Evolutionary conservation across 2,329 filamentous ascomycete genomes (phyloP).

Genomic region (Neonectria sp.): DNA sequence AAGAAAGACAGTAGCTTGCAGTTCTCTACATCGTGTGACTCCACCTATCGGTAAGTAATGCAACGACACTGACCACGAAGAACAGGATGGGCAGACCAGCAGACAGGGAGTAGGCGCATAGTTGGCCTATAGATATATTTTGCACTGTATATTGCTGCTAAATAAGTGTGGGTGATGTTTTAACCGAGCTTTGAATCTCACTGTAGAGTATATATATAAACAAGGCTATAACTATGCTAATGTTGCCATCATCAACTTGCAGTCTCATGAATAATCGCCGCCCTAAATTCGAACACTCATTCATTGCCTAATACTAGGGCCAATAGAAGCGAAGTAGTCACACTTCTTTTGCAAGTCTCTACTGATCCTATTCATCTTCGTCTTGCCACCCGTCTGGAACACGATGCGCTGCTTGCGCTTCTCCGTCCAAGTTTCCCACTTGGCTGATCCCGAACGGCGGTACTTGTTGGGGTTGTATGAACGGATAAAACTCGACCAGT

Average conservation of each 20-base stretch:
- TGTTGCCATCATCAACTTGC: background rate
- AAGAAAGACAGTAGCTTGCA: too few species aligned
- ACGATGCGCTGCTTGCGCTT: constrained; percentile 52
- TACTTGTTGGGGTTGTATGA: constrained; percentile 74
- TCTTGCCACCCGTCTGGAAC: constrained; percentile 57
- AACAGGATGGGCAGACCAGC: too few species aligned
- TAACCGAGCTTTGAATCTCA: too few species aligned
- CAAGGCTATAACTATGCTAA: background rate
- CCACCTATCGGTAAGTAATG: too few species aligned
- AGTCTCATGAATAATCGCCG: background rate
- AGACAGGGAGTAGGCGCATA: too few species aligned
- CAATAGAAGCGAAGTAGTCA: constrained; percentile 36
- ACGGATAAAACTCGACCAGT: constrained; percentile 82
- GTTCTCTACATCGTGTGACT: too few species aligned
- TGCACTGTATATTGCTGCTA: too few species aligned
- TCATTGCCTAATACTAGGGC: constrained; percentile 36
- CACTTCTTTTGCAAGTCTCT: constrained; percentile 47
- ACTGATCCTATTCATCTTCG: constrained; percentile 56
- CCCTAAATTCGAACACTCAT: too few species aligned
- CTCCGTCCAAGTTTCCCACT: constrained; percentile 59
- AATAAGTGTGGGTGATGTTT: too few species aligned
- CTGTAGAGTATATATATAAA: too few species aligned
- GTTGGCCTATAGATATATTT: too few species aligned
- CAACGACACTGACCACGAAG: too few species aligned
- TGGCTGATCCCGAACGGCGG: constrained; percentile 50